Evolutionary conservation across 108 stramenopile genomes (phyloP).

Genomic region (Fragilaria radians): DNA sequence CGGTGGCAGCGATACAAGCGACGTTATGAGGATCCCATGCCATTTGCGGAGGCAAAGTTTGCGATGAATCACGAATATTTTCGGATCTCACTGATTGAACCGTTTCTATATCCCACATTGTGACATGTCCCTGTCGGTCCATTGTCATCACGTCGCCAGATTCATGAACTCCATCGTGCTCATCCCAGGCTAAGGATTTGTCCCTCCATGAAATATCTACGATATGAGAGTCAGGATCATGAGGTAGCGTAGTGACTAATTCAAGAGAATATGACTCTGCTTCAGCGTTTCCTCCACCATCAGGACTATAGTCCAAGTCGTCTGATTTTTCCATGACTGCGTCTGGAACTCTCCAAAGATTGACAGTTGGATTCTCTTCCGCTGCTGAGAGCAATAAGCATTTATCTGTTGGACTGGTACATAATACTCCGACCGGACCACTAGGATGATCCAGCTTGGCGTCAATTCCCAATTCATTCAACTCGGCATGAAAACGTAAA

Average conservation of each 20-base stretch:
- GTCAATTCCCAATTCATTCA: conserved; percentile 31
- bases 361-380: conserved; percentile 15
- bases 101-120: background rate
- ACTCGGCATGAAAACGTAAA: conserved; percentile 29
- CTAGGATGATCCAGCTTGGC: conserved; percentile 21
- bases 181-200: background rate
- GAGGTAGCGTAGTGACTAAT: background rate
- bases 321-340: conserved; percentile 20
- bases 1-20: conserved; percentile 33
- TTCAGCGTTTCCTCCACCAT: background rate
- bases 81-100: conserved; percentile 2
- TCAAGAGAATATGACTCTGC: background rate
- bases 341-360: conserved; percentile 31
- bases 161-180: conserved; percentile 2
- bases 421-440: conserved; percentile 20
- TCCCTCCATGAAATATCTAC: conserved; percentile 23
- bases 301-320: background rate
- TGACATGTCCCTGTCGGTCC: conserved; percentile 4
- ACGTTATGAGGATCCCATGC: conserved; percentile 80
- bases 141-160: conserved; percentile 20
- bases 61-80: background rate
- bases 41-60: conserved; percentile 42
- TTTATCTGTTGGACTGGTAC: conserved; percentile 27
- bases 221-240: conserved; percentile 1
- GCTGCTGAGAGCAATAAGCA: conserved; percentile 22